Conservation (phyloP, 2,329 filamentous ascomycete genomes). For the Fulvia fulva region DNA sequence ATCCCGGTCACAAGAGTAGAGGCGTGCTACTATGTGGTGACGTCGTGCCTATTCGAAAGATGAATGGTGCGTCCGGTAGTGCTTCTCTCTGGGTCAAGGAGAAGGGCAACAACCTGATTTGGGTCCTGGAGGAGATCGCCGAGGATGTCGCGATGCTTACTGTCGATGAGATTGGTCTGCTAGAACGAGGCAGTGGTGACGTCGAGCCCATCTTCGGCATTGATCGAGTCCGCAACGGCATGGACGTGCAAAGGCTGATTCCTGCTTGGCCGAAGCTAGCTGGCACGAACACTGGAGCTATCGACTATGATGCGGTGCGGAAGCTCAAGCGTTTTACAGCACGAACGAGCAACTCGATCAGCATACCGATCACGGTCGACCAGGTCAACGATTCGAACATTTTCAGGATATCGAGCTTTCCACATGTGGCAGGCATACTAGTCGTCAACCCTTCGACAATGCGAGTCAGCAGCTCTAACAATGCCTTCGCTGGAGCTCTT, state of each 20-base stretch:
- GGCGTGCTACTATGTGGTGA: conserved; percentile 93
- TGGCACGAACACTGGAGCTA: conserved; percentile 65
- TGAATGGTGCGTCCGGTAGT: conserved; percentile 85
- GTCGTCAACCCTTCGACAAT: conserved; percentile 78
- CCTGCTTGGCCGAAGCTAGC: conserved; percentile 76
- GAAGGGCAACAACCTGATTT: conserved; percentile 87
- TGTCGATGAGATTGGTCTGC: conserved; percentile 71
- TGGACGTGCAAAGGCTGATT: conserved; percentile 73
- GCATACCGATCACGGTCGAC: conserved; percentile 79
- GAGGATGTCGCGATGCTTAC: conserved; percentile 80
- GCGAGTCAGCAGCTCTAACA: conserved; percentile 85
- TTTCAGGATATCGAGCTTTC: conserved; percentile 86
- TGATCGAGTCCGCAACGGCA: conserved; percentile 61
- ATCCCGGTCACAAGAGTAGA: conserved; percentile 67
- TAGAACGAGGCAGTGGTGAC: conserved; percentile 69
- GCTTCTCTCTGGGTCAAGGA: conserved; percentile 99
- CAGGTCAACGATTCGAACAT: conserved; percentile 65
- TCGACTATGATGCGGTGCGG: conserved; percentile 73
- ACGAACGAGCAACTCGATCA: conserved; percentile 69
- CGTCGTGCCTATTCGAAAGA: conserved; percentile 95
- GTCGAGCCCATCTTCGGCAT: conserved; percentile 82
- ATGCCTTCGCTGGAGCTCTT: conserved; percentile 85
- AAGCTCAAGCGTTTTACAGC: conserved; percentile 80
- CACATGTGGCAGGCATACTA: conserved; percentile 95
- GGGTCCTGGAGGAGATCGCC: conserved; percentile 96